A percentile compares a stretch with the other conserved stretches of the same genome.
Evolutionary conservation across 805 yeast species (phyloP).

Genomic region (Candida namnaoensis): DNA sequence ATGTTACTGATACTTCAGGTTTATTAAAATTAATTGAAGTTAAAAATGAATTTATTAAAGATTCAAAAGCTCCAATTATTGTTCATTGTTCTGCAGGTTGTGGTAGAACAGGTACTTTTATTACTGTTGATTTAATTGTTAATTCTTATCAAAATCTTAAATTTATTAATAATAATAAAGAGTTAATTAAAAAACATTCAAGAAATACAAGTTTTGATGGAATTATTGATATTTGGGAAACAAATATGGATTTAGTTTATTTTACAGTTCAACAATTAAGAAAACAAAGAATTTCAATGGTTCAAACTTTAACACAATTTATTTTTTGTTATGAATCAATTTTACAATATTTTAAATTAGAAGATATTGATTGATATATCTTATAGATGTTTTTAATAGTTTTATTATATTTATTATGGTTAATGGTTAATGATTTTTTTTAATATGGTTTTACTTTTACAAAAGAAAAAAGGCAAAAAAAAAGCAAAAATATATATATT

Average conservation of each 20-base stretch:
- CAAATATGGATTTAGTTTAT: constrained; percentile 45
- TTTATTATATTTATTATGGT: no score
- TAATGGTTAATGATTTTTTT: no score
- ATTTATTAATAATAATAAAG: no score
- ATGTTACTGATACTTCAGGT: constrained; percentile 38
- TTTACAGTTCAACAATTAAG: constrained; percentile 54
- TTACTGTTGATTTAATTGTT: constrained; percentile 44
- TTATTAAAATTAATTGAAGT: constrained; percentile 21
- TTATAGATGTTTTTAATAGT: no score
- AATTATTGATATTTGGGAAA: constrained; percentile 31
- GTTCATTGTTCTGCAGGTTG: constrained; percentile 98
- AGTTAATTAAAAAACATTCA: not conserved
- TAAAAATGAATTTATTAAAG: constrained; percentile 17
- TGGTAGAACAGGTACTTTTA: constrained; percentile 90
- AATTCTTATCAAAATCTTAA: constrained; percentile 4
- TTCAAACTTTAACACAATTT: constrained; percentile 66
- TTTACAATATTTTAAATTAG: constrained; percentile 19
- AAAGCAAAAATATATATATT: no score
- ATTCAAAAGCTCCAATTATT: constrained; percentile 39
- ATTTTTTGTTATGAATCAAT: constrained; percentile 59
- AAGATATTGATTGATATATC: no score
- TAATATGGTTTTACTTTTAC: no score
- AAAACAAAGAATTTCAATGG: constrained; percentile 69
- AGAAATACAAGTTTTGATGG: not conserved
- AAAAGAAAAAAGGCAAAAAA: no score